Base-by-base conservation (phyloP, 2,329 filamentous ascomycete genomes). In the Talaromyces verruculosus region DNA sequence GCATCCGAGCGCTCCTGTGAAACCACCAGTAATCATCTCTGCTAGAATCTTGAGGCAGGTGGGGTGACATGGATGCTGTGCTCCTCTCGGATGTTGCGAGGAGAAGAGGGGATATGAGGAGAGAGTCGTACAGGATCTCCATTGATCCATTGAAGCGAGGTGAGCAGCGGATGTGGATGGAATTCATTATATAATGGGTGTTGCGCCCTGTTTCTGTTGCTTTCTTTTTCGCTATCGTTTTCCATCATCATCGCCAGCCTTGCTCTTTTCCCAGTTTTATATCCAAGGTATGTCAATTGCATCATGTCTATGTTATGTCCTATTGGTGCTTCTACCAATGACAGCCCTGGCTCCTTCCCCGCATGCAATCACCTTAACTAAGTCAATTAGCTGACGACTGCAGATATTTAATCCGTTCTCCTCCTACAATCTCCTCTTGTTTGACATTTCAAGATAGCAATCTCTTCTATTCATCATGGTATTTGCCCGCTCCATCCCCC, bases 401-500 rank as follows among this genome's bases (percentile, higher is more conserved):
- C 35, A 35, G 55, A 35, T 39, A 37, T 8, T 39, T 58, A 35
- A 41, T 22, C n/a, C 22, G 28, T 19, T n/a, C n/a, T 55, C 45
- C 33, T 30, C 47, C 47, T 5, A 39, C 15, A 5, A 15, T 6
- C 22, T 33, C 17, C 17, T 35, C 17, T 58, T 25, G 10, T 58
- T 41, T 5, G 1, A 17, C 5, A 25, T 25, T 22, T 4, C 19
- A 28, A 53, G 5, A 33, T 17, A 30, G 19, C 7, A 33, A 33
- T 43, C 37, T 10, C 3, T 30, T 59, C n/a, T 43, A 11, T 51
- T 80, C 81, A 84, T 72, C 79, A 85, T 85, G 83, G 83, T 85
- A 89, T 87, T 90, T 84, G 76, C 85, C 76, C 85, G 86, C 77
- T 86, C 85, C 74, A 80, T 85, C 75, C 81, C 85, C 67, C 84